Conservation (phyloP, 1,139 yeast genomes). For the Kodamaea fungicola region DNA sequence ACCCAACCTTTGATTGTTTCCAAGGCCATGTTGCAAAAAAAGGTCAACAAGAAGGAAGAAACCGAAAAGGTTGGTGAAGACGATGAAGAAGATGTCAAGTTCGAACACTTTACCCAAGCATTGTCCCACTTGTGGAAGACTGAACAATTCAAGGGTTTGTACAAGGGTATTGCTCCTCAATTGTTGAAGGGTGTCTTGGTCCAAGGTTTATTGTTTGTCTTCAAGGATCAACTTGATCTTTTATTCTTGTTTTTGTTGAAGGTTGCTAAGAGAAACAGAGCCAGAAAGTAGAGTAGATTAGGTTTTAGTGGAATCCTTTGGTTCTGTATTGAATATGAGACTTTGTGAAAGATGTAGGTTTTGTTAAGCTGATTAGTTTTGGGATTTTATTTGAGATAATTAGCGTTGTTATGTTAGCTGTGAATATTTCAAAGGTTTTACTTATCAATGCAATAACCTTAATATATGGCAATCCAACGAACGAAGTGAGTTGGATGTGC, state of each 20-base stretch:
- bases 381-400: too few relatives aligned
- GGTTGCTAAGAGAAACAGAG: slow-evolving; percentile 20
- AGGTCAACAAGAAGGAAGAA: slow-evolving; percentile 20
- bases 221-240: slow-evolving; percentile 65
- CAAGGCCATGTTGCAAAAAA: slow-evolving; percentile 75
- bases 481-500: too few relatives aligned
- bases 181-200: slow-evolving; percentile 78
- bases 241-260: slow-evolving; percentile 39
- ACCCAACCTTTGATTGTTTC: slow-evolving; percentile 88
- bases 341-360: too few relatives aligned
- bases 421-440: too few relatives aligned
- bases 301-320: too few relatives aligned
- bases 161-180: slow-evolving; percentile 83
- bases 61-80: slow-evolving; percentile 16
- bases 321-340: too few relatives aligned
- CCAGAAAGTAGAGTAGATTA: neutral
- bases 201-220: slow-evolving; percentile 82
- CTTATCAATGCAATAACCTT: too few relatives aligned
- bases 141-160: slow-evolving; percentile 55
- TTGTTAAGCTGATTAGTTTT: too few relatives aligned
- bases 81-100: slow-evolving; percentile 35
- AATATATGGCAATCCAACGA: too few relatives aligned
- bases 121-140: slow-evolving; percentile 43
- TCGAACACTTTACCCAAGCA: slow-evolving; percentile 52
- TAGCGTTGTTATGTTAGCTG: too few relatives aligned